Evolutionary conservation across 73 alveolate genomes (phyloP), one percentile per base, ranked within the genome.

Genomic region (Durusdinium trenchii): DNA sequence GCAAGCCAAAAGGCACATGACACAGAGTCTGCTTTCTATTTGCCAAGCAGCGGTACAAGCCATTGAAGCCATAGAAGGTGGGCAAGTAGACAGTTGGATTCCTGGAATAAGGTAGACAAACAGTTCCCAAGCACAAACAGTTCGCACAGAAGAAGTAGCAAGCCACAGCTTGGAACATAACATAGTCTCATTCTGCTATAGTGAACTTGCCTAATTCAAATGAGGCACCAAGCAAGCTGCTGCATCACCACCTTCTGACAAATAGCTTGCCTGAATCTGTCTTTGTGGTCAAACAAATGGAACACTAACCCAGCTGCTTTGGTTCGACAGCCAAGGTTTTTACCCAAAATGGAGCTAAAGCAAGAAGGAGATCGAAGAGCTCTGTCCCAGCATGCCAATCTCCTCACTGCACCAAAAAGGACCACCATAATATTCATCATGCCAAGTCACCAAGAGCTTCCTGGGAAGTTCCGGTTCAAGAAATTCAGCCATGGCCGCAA

Each of bases 401-500:
- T n/a, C n/a, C n/a, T n/a, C n/a, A n/a, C n/a, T n/a, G n/a, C n/a
- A n/a, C n/a, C n/a, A n/a, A n/a, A n/a, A n/a, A n/a, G n/a, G n/a
- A n/a, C n/a, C n/a, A n/a, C n/a, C n/a, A n/a, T n/a, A n/a, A n/a
- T n/a, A n/a, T n/a, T n/a, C n/a, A 75, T 10, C 52, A 32, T n/a
- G 64, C 90, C 98, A 47, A 91, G 98, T 18, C 36, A 14, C 98
- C 51, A 54, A 16, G 98, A 76, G 26, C 76, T 91, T 9, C 98
- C 98, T 23, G 98, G 98, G 48, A 91, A 91, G 30, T 48, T 54
- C 60, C 45, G 52, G 61, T 71, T 91, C 98, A 91, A 30, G 38
- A 67, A 18, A 61, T 35, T 79, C 50, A 91, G 76, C 98, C 98
- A 91, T 52, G 98, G 98, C 62, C 98, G 98, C 98, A 91, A 50